Percentiles rank a stretch among this genome's conserved stretches.
Evolutionary conservation across 805 yeast species (phyloP).

Genomic region (Alloascoidea africana): DNA sequence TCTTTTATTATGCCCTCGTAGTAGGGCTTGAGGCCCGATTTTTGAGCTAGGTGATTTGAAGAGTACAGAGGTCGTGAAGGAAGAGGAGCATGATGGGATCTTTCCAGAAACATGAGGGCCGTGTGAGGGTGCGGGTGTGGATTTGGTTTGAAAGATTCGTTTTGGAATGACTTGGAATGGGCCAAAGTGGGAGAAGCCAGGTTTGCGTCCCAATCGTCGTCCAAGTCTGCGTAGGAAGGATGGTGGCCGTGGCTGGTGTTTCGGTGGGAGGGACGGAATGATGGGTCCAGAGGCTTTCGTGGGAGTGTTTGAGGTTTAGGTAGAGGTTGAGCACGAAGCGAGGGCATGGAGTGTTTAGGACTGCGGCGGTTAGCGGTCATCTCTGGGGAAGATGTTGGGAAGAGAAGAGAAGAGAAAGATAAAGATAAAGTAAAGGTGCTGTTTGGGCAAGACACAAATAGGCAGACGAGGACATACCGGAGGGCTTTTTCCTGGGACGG

Average conservation of each 20-base stretch:
- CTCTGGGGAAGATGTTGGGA: too few relatives aligned
- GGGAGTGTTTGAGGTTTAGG: neutral
- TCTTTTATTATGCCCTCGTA: conserved; percentile 24
- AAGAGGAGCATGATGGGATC: neutral
- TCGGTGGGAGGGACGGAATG: neutral
- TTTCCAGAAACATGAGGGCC: neutral
- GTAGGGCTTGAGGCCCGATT: conserved; percentile 11
- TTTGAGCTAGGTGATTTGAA: neutral
- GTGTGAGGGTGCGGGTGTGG: neutral
- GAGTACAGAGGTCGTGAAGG: neutral
- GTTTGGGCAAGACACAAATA: too few relatives aligned
- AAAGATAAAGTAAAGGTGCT: too few relatives aligned
- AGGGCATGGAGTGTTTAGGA: neutral
- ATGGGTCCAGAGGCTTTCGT: neutral
- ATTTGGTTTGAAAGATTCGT: neutral
- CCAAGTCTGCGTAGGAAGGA: conserved; percentile 39
- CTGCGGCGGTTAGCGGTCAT: neutral
- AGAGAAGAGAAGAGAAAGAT: too few relatives aligned
- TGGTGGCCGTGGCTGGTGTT: neutral
- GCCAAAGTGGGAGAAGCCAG: too few relatives aligned
- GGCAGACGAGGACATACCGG: neutral
- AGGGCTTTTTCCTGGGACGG: neutral
- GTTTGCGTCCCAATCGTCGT: conserved; percentile 71
- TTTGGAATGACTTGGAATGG: neutral
- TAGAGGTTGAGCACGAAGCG: neutral